These are phyloP conservation scores for Magnusiomyces ingens DNA, from an alignment of 1,139 yeast species.

Conservation along the genomic window DNA sequence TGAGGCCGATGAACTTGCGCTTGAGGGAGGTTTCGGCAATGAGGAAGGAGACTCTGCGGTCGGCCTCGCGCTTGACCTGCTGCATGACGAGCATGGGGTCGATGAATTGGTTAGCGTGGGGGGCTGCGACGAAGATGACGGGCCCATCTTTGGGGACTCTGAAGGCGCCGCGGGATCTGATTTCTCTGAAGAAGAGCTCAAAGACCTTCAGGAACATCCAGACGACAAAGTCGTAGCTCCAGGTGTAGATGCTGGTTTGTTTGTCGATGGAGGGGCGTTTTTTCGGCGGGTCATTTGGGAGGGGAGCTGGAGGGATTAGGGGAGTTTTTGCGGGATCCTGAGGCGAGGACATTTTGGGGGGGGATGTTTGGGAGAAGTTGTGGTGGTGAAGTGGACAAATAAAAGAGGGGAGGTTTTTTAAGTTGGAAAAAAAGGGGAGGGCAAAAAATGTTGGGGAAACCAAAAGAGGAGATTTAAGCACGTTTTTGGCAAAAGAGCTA, in stretches of 20 bases:
- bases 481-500: too few relatives aligned
- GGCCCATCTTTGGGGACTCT: slow-evolving; percentile 80
- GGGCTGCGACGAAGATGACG: slow-evolving; percentile 91
- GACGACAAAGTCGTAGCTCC: slow-evolving; percentile 34
- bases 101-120: slow-evolving; percentile 94
- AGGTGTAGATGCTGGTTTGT: slow-evolving; percentile 17
- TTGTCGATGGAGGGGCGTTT: slow-evolving; percentile 19
- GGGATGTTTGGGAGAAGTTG: too few relatives aligned
- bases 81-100: slow-evolving; percentile 84
- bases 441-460: too few relatives aligned
- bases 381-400: too few relatives aligned
- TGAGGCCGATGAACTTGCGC: slow-evolving; percentile 59
- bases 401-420: too few relatives aligned
- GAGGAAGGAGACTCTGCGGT: slow-evolving; percentile 72
- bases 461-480: too few relatives aligned
- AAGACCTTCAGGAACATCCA: slow-evolving; percentile 38
- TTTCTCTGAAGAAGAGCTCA: slow-evolving; percentile 74
- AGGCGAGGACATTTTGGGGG: background rate
- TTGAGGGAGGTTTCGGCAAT: slow-evolving; percentile 80
- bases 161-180: slow-evolving; percentile 85
- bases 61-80: slow-evolving; percentile 65
- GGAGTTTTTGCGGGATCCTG: background rate
- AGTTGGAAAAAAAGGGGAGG: too few relatives aligned
- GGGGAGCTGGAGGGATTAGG: background rate
- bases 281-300: too few relatives aligned